Conservation (phyloP, 2,329 filamentous ascomycete genomes). For the Phialophora macrospora region DNA sequence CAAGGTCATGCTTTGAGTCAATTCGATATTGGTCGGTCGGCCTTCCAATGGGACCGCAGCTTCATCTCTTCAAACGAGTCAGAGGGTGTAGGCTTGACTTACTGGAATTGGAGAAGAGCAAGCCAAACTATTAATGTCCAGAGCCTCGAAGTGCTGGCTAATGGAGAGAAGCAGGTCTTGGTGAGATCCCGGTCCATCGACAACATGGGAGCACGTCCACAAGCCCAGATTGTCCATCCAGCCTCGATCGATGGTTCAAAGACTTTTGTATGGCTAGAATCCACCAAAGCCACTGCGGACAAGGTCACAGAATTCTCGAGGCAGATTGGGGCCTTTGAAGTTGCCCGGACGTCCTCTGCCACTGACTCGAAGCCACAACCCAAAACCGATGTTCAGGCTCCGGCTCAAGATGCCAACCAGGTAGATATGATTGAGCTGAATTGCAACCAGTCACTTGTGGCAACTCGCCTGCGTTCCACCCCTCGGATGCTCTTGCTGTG, state of each 20-base stretch:
- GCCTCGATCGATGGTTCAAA: conserved; percentile 29
- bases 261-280: conserved; percentile 36
- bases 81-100: conserved; percentile 28
- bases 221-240: conserved; percentile 28
- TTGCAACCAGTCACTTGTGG: conserved; percentile 27
- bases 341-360: background rate
- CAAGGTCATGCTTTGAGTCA: conserved; percentile 36
- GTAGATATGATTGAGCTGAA: conserved; percentile 30
- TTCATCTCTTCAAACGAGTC: background rate
- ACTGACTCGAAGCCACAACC: conserved; percentile 6
- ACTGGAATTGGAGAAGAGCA: conserved; percentile 23
- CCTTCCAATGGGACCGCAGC: conserved; percentile 12
- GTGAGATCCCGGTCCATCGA: conserved; percentile 25
- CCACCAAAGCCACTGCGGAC: background rate
- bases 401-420: conserved; percentile 4
- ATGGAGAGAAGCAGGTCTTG: conserved; percentile 32
- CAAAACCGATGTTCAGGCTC: conserved; percentile 6
- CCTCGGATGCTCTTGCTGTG: conserved; percentile 34
- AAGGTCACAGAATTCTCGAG: conserved; percentile 22
- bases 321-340: conserved; percentile 29
- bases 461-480: conserved; percentile 25
- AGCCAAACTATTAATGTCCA: conserved; percentile 1
- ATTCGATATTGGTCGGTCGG: conserved; percentile 28
- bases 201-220: conserved; percentile 18
- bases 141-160: conserved; percentile 26